Conservation (phyloP, 1,139 yeast genomes). For the Pneumocystis carinii region DNA sequence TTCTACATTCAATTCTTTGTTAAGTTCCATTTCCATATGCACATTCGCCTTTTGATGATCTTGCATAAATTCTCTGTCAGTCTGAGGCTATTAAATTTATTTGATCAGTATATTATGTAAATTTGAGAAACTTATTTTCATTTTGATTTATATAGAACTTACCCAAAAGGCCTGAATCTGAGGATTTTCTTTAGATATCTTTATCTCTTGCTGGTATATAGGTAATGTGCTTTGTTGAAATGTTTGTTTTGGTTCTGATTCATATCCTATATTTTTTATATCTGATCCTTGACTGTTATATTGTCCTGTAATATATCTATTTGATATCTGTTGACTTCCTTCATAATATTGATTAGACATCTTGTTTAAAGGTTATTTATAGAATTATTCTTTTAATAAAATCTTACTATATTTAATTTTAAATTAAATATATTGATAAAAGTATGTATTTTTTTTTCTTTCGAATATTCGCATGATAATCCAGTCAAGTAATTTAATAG, state of each 20-base stretch:
- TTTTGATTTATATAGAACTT: neutral
- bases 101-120: neutral
- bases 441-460: neutral
- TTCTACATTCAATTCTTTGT: neutral
- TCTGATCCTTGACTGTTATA: neutral
- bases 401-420: neutral
- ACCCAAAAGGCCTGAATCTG: neutral
- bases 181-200: neutral
- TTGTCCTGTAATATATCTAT: neutral
- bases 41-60: neutral
- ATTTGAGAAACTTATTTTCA: neutral
- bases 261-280: neutral
- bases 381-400: neutral
- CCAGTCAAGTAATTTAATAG: neutral
- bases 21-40: neutral
- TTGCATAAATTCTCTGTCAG: neutral
- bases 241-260: neutral
- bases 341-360: neutral
- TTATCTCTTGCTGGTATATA: neutral
- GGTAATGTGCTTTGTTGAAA: neutral
- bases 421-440: neutral
- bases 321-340: neutral
- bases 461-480: neutral
- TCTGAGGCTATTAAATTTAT: neutral
- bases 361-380: neutral